Evolutionary conservation across 805 yeast species (phyloP).

Genomic region (Saccharomycopsis sp.): DNA sequence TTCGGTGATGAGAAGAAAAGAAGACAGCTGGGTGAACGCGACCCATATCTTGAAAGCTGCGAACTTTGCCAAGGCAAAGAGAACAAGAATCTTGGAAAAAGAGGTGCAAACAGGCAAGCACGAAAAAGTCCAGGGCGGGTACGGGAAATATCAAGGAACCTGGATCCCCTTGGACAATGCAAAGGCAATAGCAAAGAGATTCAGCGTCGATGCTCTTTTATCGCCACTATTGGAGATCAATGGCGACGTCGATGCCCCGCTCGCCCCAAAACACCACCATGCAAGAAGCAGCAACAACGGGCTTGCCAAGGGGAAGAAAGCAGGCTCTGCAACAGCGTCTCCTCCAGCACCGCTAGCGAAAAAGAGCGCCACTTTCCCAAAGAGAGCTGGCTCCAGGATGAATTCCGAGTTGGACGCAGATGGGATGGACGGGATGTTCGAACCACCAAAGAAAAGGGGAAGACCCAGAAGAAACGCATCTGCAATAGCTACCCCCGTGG

Average conservation of each 20-base stretch:
- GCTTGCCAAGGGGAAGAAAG: conserved; percentile 1
- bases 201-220: conserved; percentile 53
- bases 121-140: conserved; percentile 95
- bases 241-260: conserved; percentile 46
- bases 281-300: conserved; percentile 19
- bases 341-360: conserved; percentile 11
- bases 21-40: conserved; percentile 85
- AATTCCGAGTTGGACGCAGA: too few relatives aligned
- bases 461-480: conserved; percentile 22
- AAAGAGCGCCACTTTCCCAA: conserved; percentile 8
- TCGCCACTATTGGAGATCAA: conserved; percentile 54
- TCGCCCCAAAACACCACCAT: conserved; percentile 40
- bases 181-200: conserved; percentile 51
- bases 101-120: conserved; percentile 88
- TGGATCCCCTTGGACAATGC: conserved; percentile 89
- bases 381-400: conserved; percentile 20
- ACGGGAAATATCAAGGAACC: conserved; percentile 94
- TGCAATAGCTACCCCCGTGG: neutral
- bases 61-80: conserved; percentile 85
- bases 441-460: conserved; percentile 25
- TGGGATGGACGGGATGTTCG: too few relatives aligned
- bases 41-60: conserved; percentile 93
- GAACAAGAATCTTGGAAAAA: conserved; percentile 84
- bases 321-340: conserved; percentile 1
- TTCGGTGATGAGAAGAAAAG: conserved; percentile 69